Evolutionary conservation across 352 stramenopile species (phyloP).

Genomic region (Phytophthora ohioensis): DNA sequence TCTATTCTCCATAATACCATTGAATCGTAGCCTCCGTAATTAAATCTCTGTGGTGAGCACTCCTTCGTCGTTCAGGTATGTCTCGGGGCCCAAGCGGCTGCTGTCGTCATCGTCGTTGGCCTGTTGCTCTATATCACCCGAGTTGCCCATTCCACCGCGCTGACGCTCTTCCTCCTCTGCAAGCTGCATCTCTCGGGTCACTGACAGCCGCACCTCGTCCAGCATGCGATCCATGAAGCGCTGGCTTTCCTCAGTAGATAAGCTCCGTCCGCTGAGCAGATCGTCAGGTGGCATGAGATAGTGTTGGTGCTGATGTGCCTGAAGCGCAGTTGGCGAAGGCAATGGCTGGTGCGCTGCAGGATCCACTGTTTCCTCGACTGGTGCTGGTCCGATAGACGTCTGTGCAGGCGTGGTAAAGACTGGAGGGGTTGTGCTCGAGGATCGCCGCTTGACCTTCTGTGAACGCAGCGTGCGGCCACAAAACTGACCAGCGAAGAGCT

Average conservation of each 20-base stretch:
- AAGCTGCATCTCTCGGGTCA: slow-evolving; percentile 57
- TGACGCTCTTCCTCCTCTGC: slow-evolving; percentile 27
- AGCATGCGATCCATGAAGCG: slow-evolving; percentile 86
- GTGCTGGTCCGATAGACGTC: slow-evolving; percentile 1
- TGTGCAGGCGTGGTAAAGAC: slow-evolving; percentile 13
- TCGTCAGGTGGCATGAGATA: slow-evolving; percentile 63
- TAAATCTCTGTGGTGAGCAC: slow-evolving; percentile 77
- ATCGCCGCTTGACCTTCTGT: slow-evolving; percentile 76
- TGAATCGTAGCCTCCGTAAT: slow-evolving; percentile 1
- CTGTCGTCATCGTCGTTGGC: slow-evolving; percentile 42
- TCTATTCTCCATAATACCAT: slow-evolving; percentile 22
- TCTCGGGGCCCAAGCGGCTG: slow-evolving; percentile 56
- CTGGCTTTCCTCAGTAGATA: slow-evolving; percentile 76
- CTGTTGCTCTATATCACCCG: slow-evolving; percentile 22
- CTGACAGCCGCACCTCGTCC: slow-evolving; percentile 68
- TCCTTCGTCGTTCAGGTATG: slow-evolving; percentile 76
- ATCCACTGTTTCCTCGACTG: slow-evolving; percentile 18
- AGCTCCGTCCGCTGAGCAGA: slow-evolving; percentile 46
- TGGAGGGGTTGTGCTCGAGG: slow-evolving; percentile 3
- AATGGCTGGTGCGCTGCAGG: slow-evolving; percentile 15
- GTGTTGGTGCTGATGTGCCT: slow-evolving; percentile 40
- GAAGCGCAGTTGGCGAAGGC: slow-evolving; percentile 16
- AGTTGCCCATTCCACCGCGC: slow-evolving; percentile 7
- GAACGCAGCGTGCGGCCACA: slow-evolving; percentile 78
- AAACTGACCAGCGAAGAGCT: slow-evolving; percentile 80